Evolutionary conservation across 495 filamentous ascomycete species (phyloP), one percentile per base, ranked within the genome.

Genomic region (Evansstolkia leycettana): DNA sequence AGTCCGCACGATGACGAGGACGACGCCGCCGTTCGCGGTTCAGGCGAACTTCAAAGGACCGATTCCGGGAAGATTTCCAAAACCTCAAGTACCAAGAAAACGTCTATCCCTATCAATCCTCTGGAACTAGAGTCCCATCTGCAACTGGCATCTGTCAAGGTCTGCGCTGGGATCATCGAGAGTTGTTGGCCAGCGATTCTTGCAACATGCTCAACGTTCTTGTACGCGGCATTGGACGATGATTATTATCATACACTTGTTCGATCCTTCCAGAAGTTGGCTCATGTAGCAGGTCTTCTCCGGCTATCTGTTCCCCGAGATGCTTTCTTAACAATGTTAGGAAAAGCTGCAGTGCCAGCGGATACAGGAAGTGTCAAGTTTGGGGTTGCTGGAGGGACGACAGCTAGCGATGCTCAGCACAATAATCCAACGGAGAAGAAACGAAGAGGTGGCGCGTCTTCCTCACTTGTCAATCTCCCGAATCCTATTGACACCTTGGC

Each of bases 181-280:
- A 70, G 82, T 46, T 95, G 92, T 48, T 98, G 90, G 90, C 90
- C 92, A 16, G 90, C 92, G 31, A 72, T 95, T 10, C 73, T 98
- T 23, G 89, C 90, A 11, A 81, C 86, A 1, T 95, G 84, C 44
- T 95, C 90, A 0, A 95, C 89, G 1, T 96, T 95, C 55, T 55
- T 98, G 16, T 87, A 87, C 52, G 86, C 92, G 13, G 76, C 86
- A 0, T 58, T 98, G 7, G 90, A 96, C 47, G 78, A 84, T n/a
- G 89, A 94, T 27, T 94, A 87, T 41, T 96, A 93, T 41, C 87
- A 93, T 42, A 77, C 76, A 16, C 70, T 98, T 2, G 87, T 98
- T n/a, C 73, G 89, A 32, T 82, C 87, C 0, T 89, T 96, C 45
- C 90, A 98, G 48, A 93, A 93, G 46, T 80, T 98, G 49, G 81